These are phyloP conservation scores for Podaxis carcinomalis DNA, from an alignment of 768 basidiomycete species.

Conservation along the genomic window DNA sequence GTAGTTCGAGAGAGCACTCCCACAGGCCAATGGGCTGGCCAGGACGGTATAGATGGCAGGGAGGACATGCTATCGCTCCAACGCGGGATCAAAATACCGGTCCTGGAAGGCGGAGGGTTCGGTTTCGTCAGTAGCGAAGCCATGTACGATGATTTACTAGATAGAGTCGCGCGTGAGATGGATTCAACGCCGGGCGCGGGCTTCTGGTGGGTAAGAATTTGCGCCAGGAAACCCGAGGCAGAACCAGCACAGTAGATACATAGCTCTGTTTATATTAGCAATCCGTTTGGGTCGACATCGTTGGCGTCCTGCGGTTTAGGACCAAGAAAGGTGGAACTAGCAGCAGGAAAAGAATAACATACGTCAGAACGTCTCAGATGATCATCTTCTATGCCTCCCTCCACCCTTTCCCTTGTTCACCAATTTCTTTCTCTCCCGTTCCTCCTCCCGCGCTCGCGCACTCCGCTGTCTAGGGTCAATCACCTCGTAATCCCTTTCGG, in stretches of 20 bases:
- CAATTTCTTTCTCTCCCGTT: conserved; percentile 56
- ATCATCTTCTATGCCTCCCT: conserved; percentile 15
- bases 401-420: conserved; percentile 25
- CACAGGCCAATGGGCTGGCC: neutral
- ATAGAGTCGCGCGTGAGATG: neutral
- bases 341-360: neutral
- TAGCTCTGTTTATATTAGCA: neutral
- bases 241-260: neutral
- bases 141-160: neutral
- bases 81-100: neutral
- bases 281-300: neutral
- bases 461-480: conserved; percentile 78
- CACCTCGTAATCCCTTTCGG: conserved; percentile 84
- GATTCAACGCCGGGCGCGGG: neutral
- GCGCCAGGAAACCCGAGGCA: neutral
- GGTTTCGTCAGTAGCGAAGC: neutral
- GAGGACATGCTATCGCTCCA: neutral
- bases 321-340: neutral
- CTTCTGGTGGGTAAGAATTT: neutral
- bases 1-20: neutral
- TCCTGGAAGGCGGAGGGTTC: neutral
- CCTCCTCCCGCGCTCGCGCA: conserved; percentile 75
- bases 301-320: neutral
- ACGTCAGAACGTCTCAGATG: neutral
- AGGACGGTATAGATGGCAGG: neutral